Conservation (phyloP, 306 rosid genomes). For the Vigna radiata region DNA sequence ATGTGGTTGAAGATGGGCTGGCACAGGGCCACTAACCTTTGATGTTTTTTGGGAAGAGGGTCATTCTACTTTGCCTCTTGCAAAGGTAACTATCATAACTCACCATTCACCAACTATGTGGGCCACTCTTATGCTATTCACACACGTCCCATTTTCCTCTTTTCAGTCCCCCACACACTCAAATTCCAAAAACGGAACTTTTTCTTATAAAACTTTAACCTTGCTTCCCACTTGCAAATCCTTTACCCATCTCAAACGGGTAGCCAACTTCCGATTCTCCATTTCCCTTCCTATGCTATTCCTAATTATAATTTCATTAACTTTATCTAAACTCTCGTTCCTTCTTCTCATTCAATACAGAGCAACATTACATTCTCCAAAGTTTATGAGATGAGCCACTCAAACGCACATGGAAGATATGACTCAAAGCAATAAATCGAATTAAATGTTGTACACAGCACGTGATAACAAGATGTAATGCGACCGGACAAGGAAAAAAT, state of each 20-base stretch:
- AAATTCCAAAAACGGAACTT: background rate
- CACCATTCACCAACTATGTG: conserved; percentile 42
- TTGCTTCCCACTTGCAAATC: conserved; percentile 5
- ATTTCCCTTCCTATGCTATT: background rate
- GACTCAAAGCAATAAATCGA: background rate
- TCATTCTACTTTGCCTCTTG: conserved; percentile 48
- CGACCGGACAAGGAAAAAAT: background rate
- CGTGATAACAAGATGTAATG: conserved; percentile 6
- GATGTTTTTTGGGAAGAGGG: conserved; percentile 22
- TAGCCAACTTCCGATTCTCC: background rate
- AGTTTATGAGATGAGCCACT: background rate
- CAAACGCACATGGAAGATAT: background rate
- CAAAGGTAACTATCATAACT: conserved; percentile 52
- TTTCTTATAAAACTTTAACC: conserved; percentile 2
- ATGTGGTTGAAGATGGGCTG: conserved; percentile 45
- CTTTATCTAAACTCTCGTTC: background rate
- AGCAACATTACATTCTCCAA: background rate
- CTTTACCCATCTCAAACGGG: background rate
- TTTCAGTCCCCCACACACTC: conserved; percentile 16
- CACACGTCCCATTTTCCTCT: conserved; percentile 27
- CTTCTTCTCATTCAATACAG: background rate
- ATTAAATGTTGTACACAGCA: background rate
- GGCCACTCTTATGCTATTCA: conserved; percentile 12
- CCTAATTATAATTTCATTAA: background rate
- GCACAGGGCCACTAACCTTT: conserved; percentile 40